Percentiles rank a stretch among this genome's conserved stretches.
Conservation (phyloP, 2,329 filamentous ascomycete species). For the Ascochyta pisi region DNA sequence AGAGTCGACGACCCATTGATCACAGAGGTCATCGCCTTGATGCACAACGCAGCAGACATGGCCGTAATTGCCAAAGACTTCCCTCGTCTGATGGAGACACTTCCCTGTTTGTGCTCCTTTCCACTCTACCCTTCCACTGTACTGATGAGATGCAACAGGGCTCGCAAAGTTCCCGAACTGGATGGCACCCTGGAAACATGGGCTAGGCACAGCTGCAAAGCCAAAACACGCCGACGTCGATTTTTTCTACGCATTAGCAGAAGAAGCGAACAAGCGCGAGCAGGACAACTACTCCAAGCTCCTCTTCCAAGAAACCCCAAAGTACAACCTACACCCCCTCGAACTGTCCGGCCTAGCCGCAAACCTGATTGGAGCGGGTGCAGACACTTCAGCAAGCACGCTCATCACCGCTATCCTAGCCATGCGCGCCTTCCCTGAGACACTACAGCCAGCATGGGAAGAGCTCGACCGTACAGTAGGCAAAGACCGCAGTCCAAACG, state of each 20-base stretch:
- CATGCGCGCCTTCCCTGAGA: conserved; percentile 45
- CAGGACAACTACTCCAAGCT: conserved; percentile 45
- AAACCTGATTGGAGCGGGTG: conserved; percentile 44
- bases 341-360: conserved; percentile 44
- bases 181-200: conserved; percentile 46
- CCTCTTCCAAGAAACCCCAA: conserved; percentile 52
- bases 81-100: conserved; percentile 65
- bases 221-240: conserved; percentile 37
- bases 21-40: conserved; percentile 64
- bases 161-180: conserved; percentile 36
- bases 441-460: conserved; percentile 39
- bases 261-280: conserved; percentile 41
- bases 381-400: conserved; percentile 45
- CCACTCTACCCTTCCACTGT: too few relatives aligned
- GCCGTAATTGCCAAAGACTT: conserved; percentile 59
- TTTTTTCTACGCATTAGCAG: conserved; percentile 46
- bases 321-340: conserved; percentile 36
- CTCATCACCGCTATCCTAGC: conserved; percentile 45
- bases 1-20: conserved; percentile 63
- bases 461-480: conserved; percentile 45
- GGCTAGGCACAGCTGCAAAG: conserved; percentile 35
- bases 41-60: conserved; percentile 65
- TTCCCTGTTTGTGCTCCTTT: conserved; percentile 46
- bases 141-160: background rate
- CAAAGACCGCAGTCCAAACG: conserved; percentile 40